phyloP scores from a whole-genome alignment of 192 early-diverging fungal species.

The Thamnidium elegans region DNA sequence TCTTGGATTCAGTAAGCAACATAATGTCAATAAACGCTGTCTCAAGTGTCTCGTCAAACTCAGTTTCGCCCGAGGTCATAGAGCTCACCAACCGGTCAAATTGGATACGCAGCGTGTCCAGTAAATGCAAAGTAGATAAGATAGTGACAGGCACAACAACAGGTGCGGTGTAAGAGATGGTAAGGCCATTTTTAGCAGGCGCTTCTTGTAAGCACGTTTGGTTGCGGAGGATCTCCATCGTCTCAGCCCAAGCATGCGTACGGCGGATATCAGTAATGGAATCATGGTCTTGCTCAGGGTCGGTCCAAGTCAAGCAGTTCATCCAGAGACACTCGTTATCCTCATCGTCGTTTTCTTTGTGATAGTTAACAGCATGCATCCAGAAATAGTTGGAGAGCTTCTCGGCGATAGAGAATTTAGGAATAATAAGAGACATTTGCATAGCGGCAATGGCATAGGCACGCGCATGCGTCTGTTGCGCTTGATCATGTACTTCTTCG shows the following conservation, averaged over 20 bases:
- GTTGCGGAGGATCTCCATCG: constrained; percentile 2
- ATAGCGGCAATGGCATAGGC: constrained; percentile 31
- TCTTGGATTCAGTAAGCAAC: background rate
- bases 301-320: background rate
- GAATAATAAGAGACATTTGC: constrained; percentile 23
- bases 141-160: constrained; percentile 17
- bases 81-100: constrained; percentile 9
- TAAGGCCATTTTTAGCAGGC: background rate
- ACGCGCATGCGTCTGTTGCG: constrained; percentile 7
- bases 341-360: constrained; percentile 11
- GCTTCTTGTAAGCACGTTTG: background rate
- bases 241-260: constrained; percentile 13
- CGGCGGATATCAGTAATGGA: background rate
- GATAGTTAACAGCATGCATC: constrained; percentile 5
- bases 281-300: background rate
- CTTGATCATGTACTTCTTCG: constrained; percentile 5
- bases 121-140: constrained; percentile 13
- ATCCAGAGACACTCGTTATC: background rate
- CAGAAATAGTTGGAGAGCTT: constrained; percentile 21
- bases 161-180: constrained; percentile 10
- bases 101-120: constrained; percentile 17
- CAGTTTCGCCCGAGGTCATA: constrained; percentile 1
- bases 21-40: constrained; percentile 16
- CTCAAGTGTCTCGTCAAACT: background rate
- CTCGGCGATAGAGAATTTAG: constrained; percentile 11